Base-by-base conservation (phyloP, 2,329 filamentous ascomycete genomes). In the Fusarium clavum region DNA sequence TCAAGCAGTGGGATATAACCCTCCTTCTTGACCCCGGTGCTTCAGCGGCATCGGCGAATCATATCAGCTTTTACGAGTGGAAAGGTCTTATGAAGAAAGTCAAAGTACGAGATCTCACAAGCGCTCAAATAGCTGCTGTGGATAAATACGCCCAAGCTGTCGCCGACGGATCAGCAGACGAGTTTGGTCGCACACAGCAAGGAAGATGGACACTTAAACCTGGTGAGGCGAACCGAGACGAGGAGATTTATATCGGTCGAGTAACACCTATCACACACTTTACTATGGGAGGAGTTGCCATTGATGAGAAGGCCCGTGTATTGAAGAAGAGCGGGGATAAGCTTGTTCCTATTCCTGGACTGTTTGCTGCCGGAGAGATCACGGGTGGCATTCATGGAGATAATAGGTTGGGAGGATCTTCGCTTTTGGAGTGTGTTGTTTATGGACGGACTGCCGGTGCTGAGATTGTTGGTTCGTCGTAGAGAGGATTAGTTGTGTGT, bases 261-360 rank as follows among this genome's bases (percentile, higher is more conserved):
- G 87, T 91, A 2, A 91, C 89, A 7, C 89, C 89, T 0, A 87
- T 91, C 0, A 83, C 88, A 4, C 89, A 91, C 72, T 91, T 91
- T 71, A 91, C 89, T 3, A 91, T 91, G 89, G 89, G 89, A 7
- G 89, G 89, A 1, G 88, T 85, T 0, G 80, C 85, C 4, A 87
- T 91, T 68, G 86, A 88, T 69, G 79, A 84, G 9, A 79, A 83
- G 46, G 82, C 83, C 2, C 83, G 86, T 66, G 84, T 91, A 0
- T 72, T 91, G 14, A 77, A 75, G 10, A 73, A 78, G 4, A 77
- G 71, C 0, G 74, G 72, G 5, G 78, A 80, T 8, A 74, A 78
- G 5, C 75, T 81, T 14, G 75, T 75, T 32, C 82, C 83, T 0
- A 86, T 91, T 34, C 73, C 81, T 5, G 88, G 89, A 0, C 70